Percentiles rank a stretch among this genome's conserved stretches.
Evolutionary conservation across 2,329 filamentous ascomycete species (phyloP).

Genomic region (Botrytis paeoniae): DNA sequence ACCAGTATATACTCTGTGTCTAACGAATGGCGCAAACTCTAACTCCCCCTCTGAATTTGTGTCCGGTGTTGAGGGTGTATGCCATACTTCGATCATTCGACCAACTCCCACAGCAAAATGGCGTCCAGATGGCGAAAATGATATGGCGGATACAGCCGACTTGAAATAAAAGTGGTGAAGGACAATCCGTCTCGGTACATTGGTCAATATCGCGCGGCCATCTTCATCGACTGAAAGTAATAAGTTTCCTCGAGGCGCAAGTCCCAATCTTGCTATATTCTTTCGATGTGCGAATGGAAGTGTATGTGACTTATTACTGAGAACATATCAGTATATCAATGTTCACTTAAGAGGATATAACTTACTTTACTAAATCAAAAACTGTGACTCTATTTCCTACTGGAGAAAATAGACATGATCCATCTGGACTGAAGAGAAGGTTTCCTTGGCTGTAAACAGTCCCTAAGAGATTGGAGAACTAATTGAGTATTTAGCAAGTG

Average conservation of each 20-base stretch:
- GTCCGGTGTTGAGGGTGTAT: constrained; percentile 86
- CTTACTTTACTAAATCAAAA: constrained; percentile 92
- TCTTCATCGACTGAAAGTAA: constrained; percentile 92
- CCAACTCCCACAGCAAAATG: constrained; percentile 89
- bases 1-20: constrained; percentile 79
- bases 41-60: constrained; percentile 75
- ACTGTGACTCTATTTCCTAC: constrained; percentile 95
- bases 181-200: constrained; percentile 78
- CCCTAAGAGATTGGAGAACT: constrained; percentile 98
- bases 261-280: constrained; percentile 84
- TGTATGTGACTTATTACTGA: constrained; percentile 81
- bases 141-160: constrained; percentile 73
- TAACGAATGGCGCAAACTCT: constrained; percentile 92
- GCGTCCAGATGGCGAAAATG: constrained; percentile 86
- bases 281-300: constrained; percentile 89
- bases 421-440: constrained; percentile 92
- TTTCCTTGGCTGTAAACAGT: constrained; percentile 99
- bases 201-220: constrained; percentile 89
- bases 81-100: constrained; percentile 90
- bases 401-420: constrained; percentile 90
- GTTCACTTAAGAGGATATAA: background rate
- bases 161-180: constrained; percentile 97
- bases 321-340: background rate
- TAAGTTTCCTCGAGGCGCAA: constrained; percentile 87
- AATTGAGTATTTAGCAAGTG: constrained; percentile 33